A percentile compares a stretch with the other conserved stretches of the same genome.
These are phyloP conservation scores for Quillaja saponaria DNA, from an alignment of 306 rosid species.

Conservation along the genomic window DNA sequence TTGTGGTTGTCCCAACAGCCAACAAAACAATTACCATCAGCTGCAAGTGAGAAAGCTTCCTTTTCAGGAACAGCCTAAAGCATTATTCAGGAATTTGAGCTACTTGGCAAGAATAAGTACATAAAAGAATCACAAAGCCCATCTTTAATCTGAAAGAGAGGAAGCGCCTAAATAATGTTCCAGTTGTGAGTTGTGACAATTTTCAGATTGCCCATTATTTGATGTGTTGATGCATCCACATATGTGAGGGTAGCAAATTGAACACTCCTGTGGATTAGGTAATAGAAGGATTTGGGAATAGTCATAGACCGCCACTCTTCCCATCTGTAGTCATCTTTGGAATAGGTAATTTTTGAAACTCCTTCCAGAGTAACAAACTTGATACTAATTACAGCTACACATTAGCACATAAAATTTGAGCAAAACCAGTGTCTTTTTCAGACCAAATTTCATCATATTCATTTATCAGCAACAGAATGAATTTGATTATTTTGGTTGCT, in stretches of 20 bases:
- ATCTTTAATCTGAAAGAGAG: conserved; percentile 9
- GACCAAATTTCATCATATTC: too few species aligned
- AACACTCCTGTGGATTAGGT: conserved; percentile 81
- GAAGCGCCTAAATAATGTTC: conserved; percentile 79
- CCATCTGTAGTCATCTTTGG: conserved; percentile 87
- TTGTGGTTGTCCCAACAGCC: conserved; percentile 97
- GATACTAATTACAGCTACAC: conserved; percentile 80
- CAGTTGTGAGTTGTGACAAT: conserved; percentile 93
- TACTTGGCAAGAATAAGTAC: too few species aligned
- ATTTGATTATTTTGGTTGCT: conserved; percentile 11
- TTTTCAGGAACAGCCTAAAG: conserved; percentile 71
- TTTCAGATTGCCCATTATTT: conserved; percentile 96
- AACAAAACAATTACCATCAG: conserved; percentile 83
- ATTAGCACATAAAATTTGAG: neutral
- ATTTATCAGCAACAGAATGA: neutral
- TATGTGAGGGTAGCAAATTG: conserved; percentile 86
- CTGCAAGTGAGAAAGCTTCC: conserved; percentile 81
- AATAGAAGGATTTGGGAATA: conserved; percentile 81
- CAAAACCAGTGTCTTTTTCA: too few species aligned
- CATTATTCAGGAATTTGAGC: conserved; percentile 25
- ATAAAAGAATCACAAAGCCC: conserved; percentile 14
- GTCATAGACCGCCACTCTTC: conserved; percentile 66
- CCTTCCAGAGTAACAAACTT: conserved; percentile 77
- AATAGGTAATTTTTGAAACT: conserved; percentile 54
- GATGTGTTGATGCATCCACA: conserved; percentile 95